These are phyloP conservation scores for Strigomonas galati DNA, from an alignment of 208 protist species.

Conservation along the genomic window DNA sequence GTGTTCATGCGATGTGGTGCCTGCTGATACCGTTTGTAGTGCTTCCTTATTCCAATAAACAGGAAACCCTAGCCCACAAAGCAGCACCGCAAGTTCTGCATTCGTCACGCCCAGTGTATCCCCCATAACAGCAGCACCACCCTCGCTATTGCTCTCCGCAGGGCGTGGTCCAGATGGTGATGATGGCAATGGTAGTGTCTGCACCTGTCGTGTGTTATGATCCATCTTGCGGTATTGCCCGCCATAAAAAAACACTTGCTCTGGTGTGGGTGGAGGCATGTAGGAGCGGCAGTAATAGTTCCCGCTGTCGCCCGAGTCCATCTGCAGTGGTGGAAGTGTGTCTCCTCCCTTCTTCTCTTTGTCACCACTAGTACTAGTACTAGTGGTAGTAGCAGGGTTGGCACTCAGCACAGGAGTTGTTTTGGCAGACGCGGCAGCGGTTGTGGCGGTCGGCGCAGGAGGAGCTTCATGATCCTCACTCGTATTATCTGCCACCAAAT, in stretches of 20 bases:
- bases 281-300: background rate
- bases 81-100: background rate
- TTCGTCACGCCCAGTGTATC: background rate
- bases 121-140: no score
- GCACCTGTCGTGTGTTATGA: background rate
- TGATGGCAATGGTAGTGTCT: background rate
- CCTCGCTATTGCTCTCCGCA: background rate
- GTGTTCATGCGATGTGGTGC: background rate
- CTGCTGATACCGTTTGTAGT: background rate
- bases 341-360: no score
- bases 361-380: no score
- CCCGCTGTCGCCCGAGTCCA: background rate
- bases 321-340: background rate
- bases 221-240: background rate
- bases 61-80: background rate
- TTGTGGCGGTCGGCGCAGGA: no score
- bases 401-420: no score
- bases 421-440: no score
- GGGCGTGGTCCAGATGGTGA: background rate
- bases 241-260: background rate
- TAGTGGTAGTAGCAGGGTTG: no score
- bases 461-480: no score
- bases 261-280: background rate
- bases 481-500: no score
- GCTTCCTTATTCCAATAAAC: background rate